Evolutionary conservation across 2,329 filamentous ascomycete genomes (phyloP), one percentile per base, ranked within the genome.

Genomic region (Amauroascus niger): DNA sequence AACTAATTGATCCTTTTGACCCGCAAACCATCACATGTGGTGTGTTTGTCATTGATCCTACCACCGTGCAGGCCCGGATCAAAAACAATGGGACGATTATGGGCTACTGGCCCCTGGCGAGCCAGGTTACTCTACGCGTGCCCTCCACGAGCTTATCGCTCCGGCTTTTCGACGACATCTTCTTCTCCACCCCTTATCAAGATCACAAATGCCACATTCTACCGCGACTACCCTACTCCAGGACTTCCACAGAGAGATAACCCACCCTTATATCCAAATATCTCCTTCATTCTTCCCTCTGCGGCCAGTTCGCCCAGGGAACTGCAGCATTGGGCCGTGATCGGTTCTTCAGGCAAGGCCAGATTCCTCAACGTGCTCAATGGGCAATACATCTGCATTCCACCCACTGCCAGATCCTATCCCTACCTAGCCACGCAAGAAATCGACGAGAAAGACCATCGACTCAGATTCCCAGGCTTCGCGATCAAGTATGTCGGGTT

Each of bases 401-500:
- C 91, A 3, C 84, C 89, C 0, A 78, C 75, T 3, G 84, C 87
- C 1, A 79, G 90, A 44, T 81, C 82, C 6, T 96, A 83, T 65
- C 93, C 93, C 0, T 87, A 86, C 65, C 78, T 97, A 1, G 78
- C 84, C 13, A 80, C 78, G 1, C 76, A 80, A 46, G 75, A 78
- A 5, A 77, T 88, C 6, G 72, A 79, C 1, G 56, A 63, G 5
- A 76, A 71, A 61, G 75, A 75, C 58, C 69, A 66, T 52, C 64
- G 68, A 20, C 68, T 87, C 46, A 77, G 79, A 43, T 78, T 74
- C 50, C 81, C 86, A 0, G 75, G 75, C 11, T 76, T 77, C 59
- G 88, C 88, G 0, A 85, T 98, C 55, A 83, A 84, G 61, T 91
- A 95, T 74, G 89, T 97, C 8, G 91, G 93, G 0, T 97, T 97